Evolutionary conservation across 2,329 filamentous ascomycete genomes (phyloP), one percentile per base, ranked within the genome.

Genomic region (Aspergillus puulaauensis): DNA sequence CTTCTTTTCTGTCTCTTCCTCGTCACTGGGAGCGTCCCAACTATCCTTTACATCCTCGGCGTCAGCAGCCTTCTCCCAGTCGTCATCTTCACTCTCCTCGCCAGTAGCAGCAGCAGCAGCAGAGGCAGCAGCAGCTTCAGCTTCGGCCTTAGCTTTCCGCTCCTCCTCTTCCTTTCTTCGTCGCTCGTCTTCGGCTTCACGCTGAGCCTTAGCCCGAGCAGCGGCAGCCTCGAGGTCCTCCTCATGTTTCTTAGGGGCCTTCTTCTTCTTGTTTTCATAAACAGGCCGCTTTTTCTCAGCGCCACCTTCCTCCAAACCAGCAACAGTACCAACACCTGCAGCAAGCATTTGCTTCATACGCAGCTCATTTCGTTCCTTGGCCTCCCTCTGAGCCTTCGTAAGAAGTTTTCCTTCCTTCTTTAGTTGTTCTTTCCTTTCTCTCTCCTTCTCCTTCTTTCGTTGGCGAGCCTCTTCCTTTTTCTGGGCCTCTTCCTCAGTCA

Each of bases 41-140:
- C 89, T 93, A 64, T 97, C 93, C 77, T 97, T 97, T 69, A 96
- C 83, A 59, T 89, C 87, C 24, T 90, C 85, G 11, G 84, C 85
- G 48, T 90, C 90, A 24, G 87, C 90, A 50, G 90, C 88, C 31
- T 87, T 86, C 75, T 97, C 91, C 93, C 93, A 96, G 74, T 96
- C 92, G 37, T 96, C 84, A 17, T n/a, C 35, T 15, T 82, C 89
- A 17, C 68, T 72, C 6, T 84, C 86, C 66, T 85, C 86, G 55
- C 84, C 63, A 52, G 41, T 60, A 35, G 61, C 60, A 45, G 84
- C 84, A 58, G 84, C 84, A 58, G 21, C 21, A 21, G 84, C 84
- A 58, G 86, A 84, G 65, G 85, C 86, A 31, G 84, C 80, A 6
- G 81, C 82, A 63, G 84, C 83, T 70, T 91, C 89, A 19, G 89